Evolutionary conservation across 2,329 filamentous ascomycete genomes (phyloP).

Genomic region (Calonectria naviculata): DNA sequence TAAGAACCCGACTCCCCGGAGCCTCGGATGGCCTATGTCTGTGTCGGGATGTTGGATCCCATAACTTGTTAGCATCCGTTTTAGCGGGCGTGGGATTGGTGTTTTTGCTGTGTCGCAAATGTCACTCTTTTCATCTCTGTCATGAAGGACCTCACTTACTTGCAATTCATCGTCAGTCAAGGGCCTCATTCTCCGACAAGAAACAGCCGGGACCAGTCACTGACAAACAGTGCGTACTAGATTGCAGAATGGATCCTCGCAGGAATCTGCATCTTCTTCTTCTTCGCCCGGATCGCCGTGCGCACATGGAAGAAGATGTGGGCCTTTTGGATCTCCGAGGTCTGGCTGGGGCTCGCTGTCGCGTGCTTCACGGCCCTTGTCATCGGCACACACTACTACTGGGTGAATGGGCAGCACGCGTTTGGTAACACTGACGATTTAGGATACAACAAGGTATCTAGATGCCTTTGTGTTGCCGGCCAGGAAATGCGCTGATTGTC

Average conservation of each 20-base stretch:
- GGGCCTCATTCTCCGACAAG: not conserved
- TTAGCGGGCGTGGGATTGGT: not conserved
- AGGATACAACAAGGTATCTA: not conserved
- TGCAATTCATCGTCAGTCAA: not conserved
- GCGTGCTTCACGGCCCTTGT: not conserved
- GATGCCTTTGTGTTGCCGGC: not conserved
- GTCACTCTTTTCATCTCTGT: not conserved
- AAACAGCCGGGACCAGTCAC: not conserved
- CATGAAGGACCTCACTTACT: not conserved
- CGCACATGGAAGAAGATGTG: not conserved
- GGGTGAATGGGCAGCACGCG: not conserved
- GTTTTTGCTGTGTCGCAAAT: not conserved
- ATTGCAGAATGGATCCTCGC: not conserved
- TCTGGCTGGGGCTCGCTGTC: not conserved
- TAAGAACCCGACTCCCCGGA: not conserved
- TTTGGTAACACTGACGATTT: not conserved
- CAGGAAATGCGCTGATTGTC: not conserved
- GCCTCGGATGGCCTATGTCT: not conserved
- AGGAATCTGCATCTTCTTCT: not conserved
- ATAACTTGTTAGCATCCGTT: not conserved
- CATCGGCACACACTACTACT: not conserved
- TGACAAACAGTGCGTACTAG: not conserved
- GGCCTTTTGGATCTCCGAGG: not conserved
- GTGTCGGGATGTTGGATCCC: not conserved
- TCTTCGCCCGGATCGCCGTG: not conserved